Base-by-base conservation (phyloP, 352 stramenopile species). In the Globisporangium abappressorium region DNA sequence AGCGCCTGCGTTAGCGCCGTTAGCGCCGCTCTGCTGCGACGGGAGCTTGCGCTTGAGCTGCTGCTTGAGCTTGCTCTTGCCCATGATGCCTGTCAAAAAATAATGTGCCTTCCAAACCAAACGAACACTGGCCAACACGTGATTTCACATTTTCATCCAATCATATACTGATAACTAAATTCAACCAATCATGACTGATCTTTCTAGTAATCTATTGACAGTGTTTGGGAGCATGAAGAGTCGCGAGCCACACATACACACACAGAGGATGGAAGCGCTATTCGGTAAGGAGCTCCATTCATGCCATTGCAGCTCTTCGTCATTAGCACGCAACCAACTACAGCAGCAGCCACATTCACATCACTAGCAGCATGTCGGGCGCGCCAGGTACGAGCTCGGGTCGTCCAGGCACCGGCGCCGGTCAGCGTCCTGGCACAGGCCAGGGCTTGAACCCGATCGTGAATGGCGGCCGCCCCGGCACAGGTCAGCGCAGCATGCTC, bases 371-470 rank as follows among this genome's bases (percentile, higher is more conserved):
- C 26, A 79, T 81, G 76, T 79, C 74, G 26, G 69, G 69, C 28
- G 74, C 71, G 18, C 74, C 74, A 72, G 82, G 82, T 56, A 91
- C 82, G 18, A 85, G 80, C 64, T 87, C 75, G 26, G 82, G 82
- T 0, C 81, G 79, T n/a, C 81, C 80, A 53, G 82, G 81, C n/a
- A 90, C 83, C 3, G 81, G 80, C 1, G 63, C 3, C 26, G 76
- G 33, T 57, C 70, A 61, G 68, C 81, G 82, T 30, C 82, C 84
- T 57, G 82, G 82, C 46, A 91, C 82, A 4, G 81, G 84, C 0
- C 81, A 91, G 69, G 71, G 73, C 64, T 68, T 88, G 8, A 90
- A 90, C 64, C 81, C 79, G 53, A 87, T 90, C 69, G 78, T 81
- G 11, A 57, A 43, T 5, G 73, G 75, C 7, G 75, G 49, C n/a